Evolutionary conservation across 2,329 filamentous ascomycete genomes (phyloP).

Genomic region (Leptographium radiaticola): DNA sequence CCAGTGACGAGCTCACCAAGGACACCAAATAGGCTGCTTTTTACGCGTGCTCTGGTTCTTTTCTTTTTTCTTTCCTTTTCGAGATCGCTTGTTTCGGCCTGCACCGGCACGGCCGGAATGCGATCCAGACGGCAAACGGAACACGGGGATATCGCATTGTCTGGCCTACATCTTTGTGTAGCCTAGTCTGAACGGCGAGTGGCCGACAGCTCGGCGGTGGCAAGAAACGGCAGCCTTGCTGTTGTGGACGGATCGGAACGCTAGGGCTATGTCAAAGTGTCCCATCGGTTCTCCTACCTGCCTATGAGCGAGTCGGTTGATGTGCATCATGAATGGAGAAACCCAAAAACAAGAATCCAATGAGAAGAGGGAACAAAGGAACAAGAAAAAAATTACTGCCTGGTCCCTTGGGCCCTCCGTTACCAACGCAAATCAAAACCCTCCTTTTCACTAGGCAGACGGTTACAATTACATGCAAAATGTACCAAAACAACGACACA

Average conservation of each 20-base stretch:
- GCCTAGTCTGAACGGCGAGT: background rate
- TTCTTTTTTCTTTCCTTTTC: background rate
- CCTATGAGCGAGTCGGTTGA: too few relatives aligned
- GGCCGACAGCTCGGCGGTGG: background rate
- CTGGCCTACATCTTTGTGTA: background rate
- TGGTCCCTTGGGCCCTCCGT: background rate
- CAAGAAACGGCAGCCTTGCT: background rate
- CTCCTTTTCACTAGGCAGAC: too few relatives aligned
- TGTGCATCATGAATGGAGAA: too few relatives aligned
- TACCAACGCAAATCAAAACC: background rate
- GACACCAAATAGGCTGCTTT: slow-evolving; percentile 40
- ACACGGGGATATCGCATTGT: background rate
- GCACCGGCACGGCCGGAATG: background rate
- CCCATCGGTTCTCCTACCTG: too few relatives aligned
- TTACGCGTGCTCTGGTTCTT: background rate
- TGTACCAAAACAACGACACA: background rate
- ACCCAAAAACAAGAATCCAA: too few relatives aligned
- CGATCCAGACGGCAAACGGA: background rate
- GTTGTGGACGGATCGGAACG: too few relatives aligned
- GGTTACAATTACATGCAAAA: background rate
- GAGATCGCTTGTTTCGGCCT: background rate
- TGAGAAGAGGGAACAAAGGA: background rate
- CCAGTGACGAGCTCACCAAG: slow-evolving; percentile 65
- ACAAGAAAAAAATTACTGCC: background rate
- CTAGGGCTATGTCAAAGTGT: too few relatives aligned